Percentiles rank a stretch among this genome's conserved stretches.
Evolutionary conservation across 2,329 filamentous ascomycete genomes (phyloP).

Genomic region (Pseudopyricularia javanii): DNA sequence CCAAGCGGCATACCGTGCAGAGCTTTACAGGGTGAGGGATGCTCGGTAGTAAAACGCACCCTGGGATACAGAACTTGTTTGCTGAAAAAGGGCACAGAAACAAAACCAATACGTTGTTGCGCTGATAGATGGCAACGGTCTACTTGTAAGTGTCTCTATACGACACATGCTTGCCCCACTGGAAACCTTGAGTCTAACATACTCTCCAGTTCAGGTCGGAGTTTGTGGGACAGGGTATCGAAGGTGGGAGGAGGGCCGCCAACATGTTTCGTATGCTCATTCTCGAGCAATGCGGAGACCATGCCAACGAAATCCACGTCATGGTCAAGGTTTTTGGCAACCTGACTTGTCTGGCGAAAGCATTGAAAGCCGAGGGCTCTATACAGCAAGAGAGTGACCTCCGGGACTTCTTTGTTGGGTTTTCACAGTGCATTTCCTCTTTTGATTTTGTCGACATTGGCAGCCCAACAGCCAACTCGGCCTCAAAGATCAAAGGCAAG

Average conservation of each 20-base stretch:
- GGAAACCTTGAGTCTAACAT: neutral
- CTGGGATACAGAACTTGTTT: neutral
- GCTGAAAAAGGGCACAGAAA: slow-evolving; percentile 21
- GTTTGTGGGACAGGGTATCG: slow-evolving; percentile 39
- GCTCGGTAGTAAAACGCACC: no score
- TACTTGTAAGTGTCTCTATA: slow-evolving; percentile 30
- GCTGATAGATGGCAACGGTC: slow-evolving; percentile 50
- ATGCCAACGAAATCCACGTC: slow-evolving; percentile 41
- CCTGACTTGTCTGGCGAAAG: slow-evolving; percentile 33
- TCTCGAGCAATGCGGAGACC: slow-evolving; percentile 29
- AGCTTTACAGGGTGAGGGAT: slow-evolving; percentile 30
- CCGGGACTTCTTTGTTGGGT: slow-evolving; percentile 45
- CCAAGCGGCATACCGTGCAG: slow-evolving; percentile 22
- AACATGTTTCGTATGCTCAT: slow-evolving; percentile 35
- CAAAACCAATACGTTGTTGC: slow-evolving; percentile 47
- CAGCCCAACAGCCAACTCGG: slow-evolving; percentile 26
- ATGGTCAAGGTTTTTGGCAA: slow-evolving; percentile 45
- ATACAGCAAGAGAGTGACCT: slow-evolving; percentile 31
- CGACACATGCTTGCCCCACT: slow-evolving; percentile 6
- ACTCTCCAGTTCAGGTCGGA: slow-evolving; percentile 40
- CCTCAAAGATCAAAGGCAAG: slow-evolving; percentile 2
- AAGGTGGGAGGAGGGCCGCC: slow-evolving; percentile 41
- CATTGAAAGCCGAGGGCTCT: slow-evolving; percentile 34
- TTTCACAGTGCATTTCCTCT: slow-evolving; percentile 43
- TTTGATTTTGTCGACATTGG: slow-evolving; percentile 56